Evolutionary conservation across 2,329 filamentous ascomycete species (phyloP), one percentile per base, ranked within the genome.

Genomic region (Xylariaceae sp.): DNA sequence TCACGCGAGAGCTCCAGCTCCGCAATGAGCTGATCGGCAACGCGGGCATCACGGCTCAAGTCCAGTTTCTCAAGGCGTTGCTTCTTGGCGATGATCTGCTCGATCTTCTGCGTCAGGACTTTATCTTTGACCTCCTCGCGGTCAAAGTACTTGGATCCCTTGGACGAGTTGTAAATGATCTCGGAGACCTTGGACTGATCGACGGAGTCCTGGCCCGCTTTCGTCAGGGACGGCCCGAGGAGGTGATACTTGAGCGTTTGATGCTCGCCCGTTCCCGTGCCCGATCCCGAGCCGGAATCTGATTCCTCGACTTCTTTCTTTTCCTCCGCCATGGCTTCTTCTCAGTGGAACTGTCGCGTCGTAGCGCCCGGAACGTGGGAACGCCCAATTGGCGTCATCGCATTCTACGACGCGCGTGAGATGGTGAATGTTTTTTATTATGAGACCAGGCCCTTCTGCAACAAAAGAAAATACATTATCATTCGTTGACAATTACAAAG

Each of bases 161-260:
- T 97, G 13, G 92, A 97, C 9, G 92, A 92, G 73, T 96, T 91
- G 76, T 97, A 97, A 61, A 99, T 99, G 66, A 97, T 88, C 68
- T 97, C 92, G 2, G 92, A 95, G 53, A 99, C 92, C 78, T 94
- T 96, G 64, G 83, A 82, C 76, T 97, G 94, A 69, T 99, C 91
- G n/a, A 97, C 93, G 13, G 84, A 81, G 70, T 96, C 91, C 72
- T 97, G 92, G 1, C 94, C 94, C 35, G 92, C 90, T 74, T 99
- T 99, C 18, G 92, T 93, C 56, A 97, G 78, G 4, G 92, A 97
- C 0, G 92, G 93, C 0, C 94, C 94, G 0, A 97, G 80, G 0
- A 97, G 82, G 58, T 88, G 88, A 73, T 97, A 96, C 70, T 96
- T 97, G 58, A 97, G 80, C 3, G 89, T 92, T 2, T 77, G 73